Evolutionary conservation across 1,284 basidiomycete species (phyloP).

Genomic region (Rhodofomes roseus): DNA sequence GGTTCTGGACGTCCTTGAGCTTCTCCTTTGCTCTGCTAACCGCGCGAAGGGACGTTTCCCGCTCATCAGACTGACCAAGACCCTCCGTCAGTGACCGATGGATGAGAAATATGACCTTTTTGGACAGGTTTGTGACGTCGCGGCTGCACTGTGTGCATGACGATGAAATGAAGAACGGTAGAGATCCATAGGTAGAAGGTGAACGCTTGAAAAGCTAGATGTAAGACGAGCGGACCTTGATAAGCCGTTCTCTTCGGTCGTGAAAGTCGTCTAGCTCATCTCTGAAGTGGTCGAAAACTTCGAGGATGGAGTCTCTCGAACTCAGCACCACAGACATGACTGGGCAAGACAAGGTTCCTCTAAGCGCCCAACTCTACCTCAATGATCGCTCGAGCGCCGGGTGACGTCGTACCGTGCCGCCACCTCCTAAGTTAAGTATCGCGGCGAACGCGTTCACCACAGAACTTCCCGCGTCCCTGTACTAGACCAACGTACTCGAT

Average conservation of each 20-base stretch:
- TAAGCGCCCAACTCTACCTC: background rate
- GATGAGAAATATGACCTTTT: slow-evolving; percentile 92
- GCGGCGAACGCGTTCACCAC: too few species aligned
- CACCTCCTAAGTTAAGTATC: too few species aligned
- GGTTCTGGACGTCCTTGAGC: slow-evolving; percentile 63
- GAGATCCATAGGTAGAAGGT: background rate
- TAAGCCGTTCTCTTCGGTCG: slow-evolving; percentile 76
- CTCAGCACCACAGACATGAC: background rate
- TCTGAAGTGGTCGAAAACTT: slow-evolving; percentile 57
- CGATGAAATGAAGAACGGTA: slow-evolving; percentile 7
- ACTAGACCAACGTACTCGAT: too few species aligned
- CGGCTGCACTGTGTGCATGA: slow-evolving; percentile 54
- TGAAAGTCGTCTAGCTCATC: slow-evolving; percentile 71
- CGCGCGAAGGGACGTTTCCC: slow-evolving; percentile 36
- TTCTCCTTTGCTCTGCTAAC: slow-evolving; percentile 61
- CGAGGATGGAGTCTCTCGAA: slow-evolving; percentile 25
- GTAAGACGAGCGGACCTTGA: slow-evolving; percentile 55
- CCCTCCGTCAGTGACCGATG: slow-evolving; percentile 72
- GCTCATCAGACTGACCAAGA: slow-evolving; percentile 28
- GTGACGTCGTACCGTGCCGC: background rate
- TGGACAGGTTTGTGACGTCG: slow-evolving; percentile 90
- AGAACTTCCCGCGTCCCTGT: too few species aligned
- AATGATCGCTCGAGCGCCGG: background rate
- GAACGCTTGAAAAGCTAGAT: slow-evolving; percentile 3
- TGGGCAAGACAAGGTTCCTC: background rate